A percentile compares a stretch with the other conserved stretches of the same genome.
These are phyloP conservation scores for Tetradesmus lagerheimii DNA, from an alignment of 139 green algal genomes.

Conservation along the genomic window DNA sequence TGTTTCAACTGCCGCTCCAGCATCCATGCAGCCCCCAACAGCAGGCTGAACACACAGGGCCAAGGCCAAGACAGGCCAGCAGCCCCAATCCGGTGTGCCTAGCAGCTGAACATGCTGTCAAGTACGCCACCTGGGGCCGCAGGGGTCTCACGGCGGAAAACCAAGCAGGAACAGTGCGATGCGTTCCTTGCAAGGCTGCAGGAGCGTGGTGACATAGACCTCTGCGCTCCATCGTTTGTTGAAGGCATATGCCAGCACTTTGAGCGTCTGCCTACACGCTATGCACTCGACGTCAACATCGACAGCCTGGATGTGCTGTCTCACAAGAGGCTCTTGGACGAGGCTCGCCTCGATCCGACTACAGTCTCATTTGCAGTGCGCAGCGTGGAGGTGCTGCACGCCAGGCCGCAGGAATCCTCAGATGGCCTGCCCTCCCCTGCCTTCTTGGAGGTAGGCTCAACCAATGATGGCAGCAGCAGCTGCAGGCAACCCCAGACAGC, in stretches of 20 bases:
- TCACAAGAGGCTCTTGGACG: constrained; percentile 94
- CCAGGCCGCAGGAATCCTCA: constrained; percentile 20
- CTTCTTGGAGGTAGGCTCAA: constrained; percentile 41
- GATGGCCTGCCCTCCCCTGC: constrained; percentile 44
- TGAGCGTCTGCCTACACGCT: constrained; percentile 84
- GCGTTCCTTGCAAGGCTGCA: constrained; percentile 76
- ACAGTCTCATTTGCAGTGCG: constrained; percentile 91
- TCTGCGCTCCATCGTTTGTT: constrained; percentile 71
- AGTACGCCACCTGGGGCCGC: neutral
- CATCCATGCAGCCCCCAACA: neutral
- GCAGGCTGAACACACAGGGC: neutral
- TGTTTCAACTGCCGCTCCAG: neutral
- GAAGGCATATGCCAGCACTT: constrained; percentile 87
- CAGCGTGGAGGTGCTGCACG: constrained; percentile 81
- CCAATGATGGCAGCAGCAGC: neutral
- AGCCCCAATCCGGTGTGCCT: neutral
- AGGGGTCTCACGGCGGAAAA: constrained; percentile 14
- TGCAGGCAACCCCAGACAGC: neutral
- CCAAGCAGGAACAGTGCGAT: constrained; percentile 51
- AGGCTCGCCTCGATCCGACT: constrained; percentile 80
- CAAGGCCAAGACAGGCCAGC: neutral
- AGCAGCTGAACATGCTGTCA: neutral
- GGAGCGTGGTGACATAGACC: constrained; percentile 71
- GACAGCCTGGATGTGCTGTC: constrained; percentile 91
- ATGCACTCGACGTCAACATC: constrained; percentile 93